phyloP scores from a whole-genome alignment of 495 filamentous ascomycete species.

The Aspergillus carlsbadensis region DNA sequence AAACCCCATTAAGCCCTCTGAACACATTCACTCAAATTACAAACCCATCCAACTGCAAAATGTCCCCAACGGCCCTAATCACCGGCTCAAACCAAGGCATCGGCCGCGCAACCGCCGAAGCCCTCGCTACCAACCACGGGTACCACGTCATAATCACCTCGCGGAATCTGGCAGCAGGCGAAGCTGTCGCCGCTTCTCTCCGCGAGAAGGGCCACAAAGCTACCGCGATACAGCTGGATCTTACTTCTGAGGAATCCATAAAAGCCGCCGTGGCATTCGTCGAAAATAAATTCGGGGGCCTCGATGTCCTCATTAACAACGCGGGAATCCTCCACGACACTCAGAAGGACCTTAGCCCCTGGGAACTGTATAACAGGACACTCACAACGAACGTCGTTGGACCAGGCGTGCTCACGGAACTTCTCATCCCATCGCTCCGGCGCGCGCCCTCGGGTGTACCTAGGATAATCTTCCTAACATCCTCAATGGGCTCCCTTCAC shows the following conservation, averaged over 20 bases:
- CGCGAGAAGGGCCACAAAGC: background rate
- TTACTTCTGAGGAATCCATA: background rate
- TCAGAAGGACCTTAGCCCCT: background rate
- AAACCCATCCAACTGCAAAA: background rate
- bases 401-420: background rate
- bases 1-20: too few relatives aligned
- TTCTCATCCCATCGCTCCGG: background rate
- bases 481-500: background rate
- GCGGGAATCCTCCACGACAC: background rate
- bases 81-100: conserved; percentile 1
- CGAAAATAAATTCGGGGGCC: background rate
- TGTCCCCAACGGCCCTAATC: background rate
- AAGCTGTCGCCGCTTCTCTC: background rate
- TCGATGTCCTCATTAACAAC: conserved; percentile 5
- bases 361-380: background rate
- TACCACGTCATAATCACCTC: background rate
- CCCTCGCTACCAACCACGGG: background rate
- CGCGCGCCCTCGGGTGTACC: background rate
- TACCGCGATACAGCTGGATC: background rate
- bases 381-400: conserved; percentile 2
- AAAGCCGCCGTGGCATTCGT: background rate
- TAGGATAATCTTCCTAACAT: background rate
- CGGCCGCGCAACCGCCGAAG: background rate
- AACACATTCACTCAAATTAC: too few relatives aligned
- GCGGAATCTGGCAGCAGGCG: background rate